phyloP scores from a whole-genome alignment of 306 rosid genomes.

The Dalbergia cultrata region DNA sequence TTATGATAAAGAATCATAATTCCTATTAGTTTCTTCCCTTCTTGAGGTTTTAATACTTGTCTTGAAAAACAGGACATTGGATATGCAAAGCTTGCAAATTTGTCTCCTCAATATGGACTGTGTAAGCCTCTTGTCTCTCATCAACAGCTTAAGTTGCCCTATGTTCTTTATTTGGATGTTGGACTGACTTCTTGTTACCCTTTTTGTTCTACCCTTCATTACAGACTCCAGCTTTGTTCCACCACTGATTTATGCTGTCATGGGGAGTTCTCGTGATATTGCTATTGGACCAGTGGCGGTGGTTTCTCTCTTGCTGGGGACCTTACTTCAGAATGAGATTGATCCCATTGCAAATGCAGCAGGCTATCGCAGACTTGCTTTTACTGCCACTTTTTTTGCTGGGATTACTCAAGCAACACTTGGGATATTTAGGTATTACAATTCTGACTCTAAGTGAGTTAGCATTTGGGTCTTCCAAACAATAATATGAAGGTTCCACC shows the following conservation, averaged over 20 bases:
- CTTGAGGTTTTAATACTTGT: slow-evolving; percentile 46
- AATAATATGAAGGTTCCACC: no score
- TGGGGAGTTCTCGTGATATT: slow-evolving; percentile 99
- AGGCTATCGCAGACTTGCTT: slow-evolving; percentile 83
- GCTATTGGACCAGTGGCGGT: slow-evolving; percentile 99
- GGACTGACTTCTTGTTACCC: slow-evolving; percentile 38
- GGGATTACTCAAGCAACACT: slow-evolving; percentile 95
- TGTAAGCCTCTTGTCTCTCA: slow-evolving; percentile 65
- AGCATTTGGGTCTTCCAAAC: neutral
- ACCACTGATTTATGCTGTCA: slow-evolving; percentile 86
- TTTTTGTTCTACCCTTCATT: slow-evolving; percentile 26
- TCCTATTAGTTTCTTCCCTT: neutral
- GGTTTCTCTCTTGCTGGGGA: slow-evolving; percentile 92
- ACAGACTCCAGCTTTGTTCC: slow-evolving; percentile 97
- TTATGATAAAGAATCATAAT: no score
- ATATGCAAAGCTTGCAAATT: slow-evolving; percentile 88
- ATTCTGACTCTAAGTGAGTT: slow-evolving; percentile 43
- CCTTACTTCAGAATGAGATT: slow-evolving; percentile 73
- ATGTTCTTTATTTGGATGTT: slow-evolving; percentile 23
- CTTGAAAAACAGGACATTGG: slow-evolving; percentile 81
- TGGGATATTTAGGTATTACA: slow-evolving; percentile 76
- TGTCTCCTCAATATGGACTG: slow-evolving; percentile 87
- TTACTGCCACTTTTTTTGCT: slow-evolving; percentile 94
- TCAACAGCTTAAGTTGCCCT: neutral
- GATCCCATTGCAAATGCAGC: slow-evolving; percentile 56